These are phyloP conservation scores for Tolypocladium ophioglossoides DNA, from an alignment of 2,329 filamentous ascomycete genomes.

Conservation along the genomic window DNA sequence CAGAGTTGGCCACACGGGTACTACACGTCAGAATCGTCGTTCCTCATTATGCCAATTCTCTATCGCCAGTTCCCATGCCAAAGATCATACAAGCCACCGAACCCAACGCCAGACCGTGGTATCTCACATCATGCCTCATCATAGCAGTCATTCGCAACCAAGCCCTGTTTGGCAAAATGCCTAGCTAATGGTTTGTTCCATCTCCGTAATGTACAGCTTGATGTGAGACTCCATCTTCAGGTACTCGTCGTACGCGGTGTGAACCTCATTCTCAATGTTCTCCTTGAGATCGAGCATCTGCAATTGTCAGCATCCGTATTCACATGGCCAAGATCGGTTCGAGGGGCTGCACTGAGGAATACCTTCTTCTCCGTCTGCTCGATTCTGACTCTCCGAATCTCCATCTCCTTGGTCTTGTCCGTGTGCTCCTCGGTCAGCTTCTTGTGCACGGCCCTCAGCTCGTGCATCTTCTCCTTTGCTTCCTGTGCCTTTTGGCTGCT, in stretches of 20 bases:
- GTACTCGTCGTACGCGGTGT: constrained; percentile 85
- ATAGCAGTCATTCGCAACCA: background rate
- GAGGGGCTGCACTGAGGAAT: constrained; percentile 8
- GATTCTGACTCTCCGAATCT: constrained; percentile 82
- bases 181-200: constrained; percentile 72
- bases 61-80: background rate
- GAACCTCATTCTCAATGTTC: constrained; percentile 90
- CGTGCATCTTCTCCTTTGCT: constrained; percentile 84
- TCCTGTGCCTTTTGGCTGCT: constrained; percentile 71
- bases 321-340: background rate
- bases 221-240: constrained; percentile 97
- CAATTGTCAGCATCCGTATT: constrained; percentile 8
- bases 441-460: constrained; percentile 69
- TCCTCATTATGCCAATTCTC: background rate
- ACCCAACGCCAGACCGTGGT: constrained; percentile 1
- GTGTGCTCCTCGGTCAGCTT: constrained; percentile 74
- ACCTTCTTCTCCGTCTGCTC: constrained; percentile 99
- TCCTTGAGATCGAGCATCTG: constrained; percentile 97
- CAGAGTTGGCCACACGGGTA: too few relatives aligned
- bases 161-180: background rate
- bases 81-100: background rate
- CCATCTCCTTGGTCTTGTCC: constrained; percentile 85
- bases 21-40: background rate
- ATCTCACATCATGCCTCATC: background rate
- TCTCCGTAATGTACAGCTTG: constrained; percentile 95